Conservation (phyloP, 352 stramenopile genomes). For the Phytophthora boehmeriae region DNA sequence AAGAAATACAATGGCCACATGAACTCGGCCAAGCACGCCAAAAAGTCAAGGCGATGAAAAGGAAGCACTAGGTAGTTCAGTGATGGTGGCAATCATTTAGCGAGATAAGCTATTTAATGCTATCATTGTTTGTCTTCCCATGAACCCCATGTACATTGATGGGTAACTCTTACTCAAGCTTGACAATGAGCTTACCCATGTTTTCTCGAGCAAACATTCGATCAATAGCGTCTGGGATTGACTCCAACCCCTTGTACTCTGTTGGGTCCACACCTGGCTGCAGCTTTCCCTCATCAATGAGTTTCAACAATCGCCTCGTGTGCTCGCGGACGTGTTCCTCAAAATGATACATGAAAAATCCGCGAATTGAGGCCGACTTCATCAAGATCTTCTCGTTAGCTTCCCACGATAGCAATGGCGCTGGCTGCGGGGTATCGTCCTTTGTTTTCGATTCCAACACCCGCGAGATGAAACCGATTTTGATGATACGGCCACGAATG, state of each 20-base stretch:
- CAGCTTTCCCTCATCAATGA: constrained; percentile 53
- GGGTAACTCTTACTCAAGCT: constrained; percentile 29
- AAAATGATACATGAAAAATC: constrained; percentile 43
- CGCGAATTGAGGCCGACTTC: constrained; percentile 42
- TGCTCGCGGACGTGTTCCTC: constrained; percentile 38
- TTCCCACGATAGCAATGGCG: constrained; percentile 27
- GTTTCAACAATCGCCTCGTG: constrained; percentile 42
- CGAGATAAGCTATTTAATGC: constrained; percentile 10
- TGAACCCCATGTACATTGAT: background rate
- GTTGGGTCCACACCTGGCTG: constrained; percentile 41
- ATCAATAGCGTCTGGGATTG: constrained; percentile 55
- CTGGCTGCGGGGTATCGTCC: constrained; percentile 11
- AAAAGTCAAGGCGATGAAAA: constrained; percentile 72
- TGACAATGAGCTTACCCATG: constrained; percentile 70
- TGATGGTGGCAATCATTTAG: background rate
- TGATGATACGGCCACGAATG: constrained; percentile 31
- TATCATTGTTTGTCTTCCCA: background rate
- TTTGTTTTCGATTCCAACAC: constrained; percentile 33
- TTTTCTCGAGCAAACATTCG: constrained; percentile 56
- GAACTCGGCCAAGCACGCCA: constrained; percentile 86
- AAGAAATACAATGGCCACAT: constrained; percentile 90
- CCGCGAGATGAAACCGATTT: constrained; percentile 34
- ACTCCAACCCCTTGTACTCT: constrained; percentile 51
- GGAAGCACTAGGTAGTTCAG: constrained; percentile 29
- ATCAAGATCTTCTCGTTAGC: constrained; percentile 39